Base-by-base conservation (phyloP, 352 stramenopile species). In the Pythium phragmiticola region DNA sequence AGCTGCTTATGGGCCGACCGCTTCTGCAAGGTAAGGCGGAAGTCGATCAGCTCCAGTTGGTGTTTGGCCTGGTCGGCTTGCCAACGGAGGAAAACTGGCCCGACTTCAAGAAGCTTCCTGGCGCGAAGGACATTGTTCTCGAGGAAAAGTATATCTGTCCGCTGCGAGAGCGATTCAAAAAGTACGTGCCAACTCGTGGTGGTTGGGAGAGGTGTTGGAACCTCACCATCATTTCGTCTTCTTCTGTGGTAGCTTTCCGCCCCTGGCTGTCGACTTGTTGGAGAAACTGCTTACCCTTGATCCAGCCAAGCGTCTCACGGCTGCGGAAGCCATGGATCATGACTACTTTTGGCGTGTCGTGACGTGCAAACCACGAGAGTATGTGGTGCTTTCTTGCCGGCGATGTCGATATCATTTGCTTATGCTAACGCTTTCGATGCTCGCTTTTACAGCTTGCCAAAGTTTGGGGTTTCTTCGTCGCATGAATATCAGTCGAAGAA, bases 261-360 rank as follows among this genome's bases (percentile, higher is more conserved):
- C 80, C 0, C 75, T 89, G 36, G 82, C 84, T 16, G 64, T 98
- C 34, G 92, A 99, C 71, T 76, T 99, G 61, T 69, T 99, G 17
- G 83, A 90, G 59, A 95, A 97, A 60, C 85, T 99, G 65, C 66
- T 99, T 36, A 95, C 96, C 46, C 93, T 98, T 48, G 95, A 99
- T 73, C 96, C 97, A 21, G 79, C 88, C 4, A 90, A 97, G 61
- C 79, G 97, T 41, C 96, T 99, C 51, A 97, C 96, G 13, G 95
- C 95, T 6, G 81, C 95, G 11, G 91, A 98, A 53, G 96, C 97
- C 8, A 87, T 99, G 74, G 87, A 98, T 47, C 97, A 99, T 78
- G 83, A 96, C 48, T 99, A 98, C 80, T 99, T 99, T 72, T 95
- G 87, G 87, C 82, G 86, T 30, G 85, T 92, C 1, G 81, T 88